phyloP scores from a whole-genome alignment of 1,284 basidiomycete species.

The Gomphus bonarii region DNA sequence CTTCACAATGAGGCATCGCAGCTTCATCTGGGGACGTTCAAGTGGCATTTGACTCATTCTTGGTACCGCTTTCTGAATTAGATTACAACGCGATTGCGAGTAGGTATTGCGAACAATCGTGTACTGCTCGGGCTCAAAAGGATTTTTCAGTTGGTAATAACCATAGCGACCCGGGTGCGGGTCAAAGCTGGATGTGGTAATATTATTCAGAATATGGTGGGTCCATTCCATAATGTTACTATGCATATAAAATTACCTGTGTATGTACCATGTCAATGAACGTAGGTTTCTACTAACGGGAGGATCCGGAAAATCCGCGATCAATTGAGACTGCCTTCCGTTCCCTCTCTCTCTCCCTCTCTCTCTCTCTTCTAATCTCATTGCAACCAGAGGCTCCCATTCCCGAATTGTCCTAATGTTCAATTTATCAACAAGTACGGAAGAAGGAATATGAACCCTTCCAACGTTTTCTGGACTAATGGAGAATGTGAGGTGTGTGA shows the following conservation, averaged over 20 bases:
- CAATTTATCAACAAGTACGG: constrained; percentile 37
- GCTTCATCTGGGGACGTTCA: constrained; percentile 23
- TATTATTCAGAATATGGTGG: constrained; percentile 43
- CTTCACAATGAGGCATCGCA: constrained; percentile 30
- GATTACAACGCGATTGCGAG: constrained; percentile 36
- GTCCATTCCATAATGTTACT: neutral
- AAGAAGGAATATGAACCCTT: constrained; percentile 39
- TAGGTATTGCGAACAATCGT: neutral
- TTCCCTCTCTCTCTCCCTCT: constrained; percentile 33
- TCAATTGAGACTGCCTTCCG: constrained; percentile 38
- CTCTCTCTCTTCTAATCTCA: constrained; percentile 33
- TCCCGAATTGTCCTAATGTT: constrained; percentile 28
- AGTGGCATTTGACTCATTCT: constrained; percentile 29
- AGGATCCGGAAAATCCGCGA: constrained; percentile 32
- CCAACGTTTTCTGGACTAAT: constrained; percentile 38
- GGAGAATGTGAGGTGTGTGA: constrained; percentile 31
- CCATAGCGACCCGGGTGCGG: constrained; percentile 29
- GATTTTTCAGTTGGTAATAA: constrained; percentile 6
- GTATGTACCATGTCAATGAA: neutral
- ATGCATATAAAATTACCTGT: neutral
- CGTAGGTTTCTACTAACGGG: constrained; percentile 37
- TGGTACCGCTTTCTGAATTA: constrained; percentile 31
- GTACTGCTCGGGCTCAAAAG: neutral
- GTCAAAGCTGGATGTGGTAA: constrained; percentile 36
- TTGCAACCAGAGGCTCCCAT: constrained; percentile 29